Conservation (phyloP, 345 rosid species). For the Eucalyptus sideroxylon region DNA sequence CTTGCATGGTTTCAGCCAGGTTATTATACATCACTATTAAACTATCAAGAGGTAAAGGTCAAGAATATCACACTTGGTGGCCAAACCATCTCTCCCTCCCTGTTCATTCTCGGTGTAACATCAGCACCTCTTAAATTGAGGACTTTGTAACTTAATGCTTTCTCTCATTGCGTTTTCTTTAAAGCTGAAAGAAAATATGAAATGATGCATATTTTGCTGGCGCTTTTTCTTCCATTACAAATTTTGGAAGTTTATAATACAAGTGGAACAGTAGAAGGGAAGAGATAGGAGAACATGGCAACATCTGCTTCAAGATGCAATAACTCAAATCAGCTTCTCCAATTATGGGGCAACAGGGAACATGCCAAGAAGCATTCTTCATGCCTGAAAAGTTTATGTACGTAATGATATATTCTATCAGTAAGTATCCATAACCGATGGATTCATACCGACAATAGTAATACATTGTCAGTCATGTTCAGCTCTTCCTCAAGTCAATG, state of each 20-base stretch:
- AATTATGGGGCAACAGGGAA: not conserved
- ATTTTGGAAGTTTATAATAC: not conserved
- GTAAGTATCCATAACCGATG: not conserved
- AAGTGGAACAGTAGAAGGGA: not conserved
- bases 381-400: not conserved
- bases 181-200: not conserved
- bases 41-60: not conserved
- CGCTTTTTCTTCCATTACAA: not conserved
- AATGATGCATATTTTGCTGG: not conserved
- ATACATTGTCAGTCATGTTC: not conserved
- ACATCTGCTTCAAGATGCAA: not conserved
- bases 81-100: not conserved
- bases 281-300: not conserved
- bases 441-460: not conserved
- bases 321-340: not conserved
- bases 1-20: not conserved
- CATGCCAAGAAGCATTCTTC: not conserved
- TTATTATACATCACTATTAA: not conserved
- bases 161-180: not conserved
- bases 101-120: not conserved
- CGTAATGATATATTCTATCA: not conserved
- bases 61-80: not conserved
- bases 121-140: not conserved
- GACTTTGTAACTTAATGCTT: not conserved
- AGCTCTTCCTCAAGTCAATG: not conserved